Base-by-base conservation (phyloP, 306 rosid genomes). In the Crotalaria pallida region DNA sequence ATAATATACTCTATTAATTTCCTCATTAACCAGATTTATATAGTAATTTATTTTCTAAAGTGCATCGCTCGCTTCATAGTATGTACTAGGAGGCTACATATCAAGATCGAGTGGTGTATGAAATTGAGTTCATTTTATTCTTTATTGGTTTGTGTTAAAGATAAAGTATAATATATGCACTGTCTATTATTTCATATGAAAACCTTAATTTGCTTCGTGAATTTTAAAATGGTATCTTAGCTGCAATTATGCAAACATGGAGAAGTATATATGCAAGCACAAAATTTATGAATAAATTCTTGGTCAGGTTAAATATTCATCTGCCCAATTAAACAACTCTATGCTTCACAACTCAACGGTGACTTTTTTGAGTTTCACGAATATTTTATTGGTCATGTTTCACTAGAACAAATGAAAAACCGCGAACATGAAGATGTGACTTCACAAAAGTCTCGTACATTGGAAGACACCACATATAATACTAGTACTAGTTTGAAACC, bases 261-360 rank as follows among this genome's bases (percentile, higher is more conserved):
- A 18, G 2, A 51, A 31, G 58, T 61, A 53, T 29, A 38, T 17
- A 31, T 36, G 19, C 45, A 57, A 47, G 57, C 58, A 48, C 27
- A 10, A n/a, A n/a, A 16, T 21, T 26, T 48, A 47, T 58, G 65
- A 58, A 66, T 36, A 66, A 47, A 69, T 70, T 48, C 63, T 69
- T 49, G 71, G 43, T 5, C 21, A 5, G 5, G 57, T 27, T 17
- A 41, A 23, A 55, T 69, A 69, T 65, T 65, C 55, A 34, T 27
- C 6, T 7, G 48, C 5, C 15, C 12, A 49, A 33, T 19, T 31
- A 3, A 38, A 62, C 40, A 56, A 55, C n/a, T 3, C 0, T 44
- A 31, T 67, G 61, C 51, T 44, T 52, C 59, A 36, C 77, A 72
- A 38, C 24, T 56, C 36, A 70, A 58, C 21, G 67, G 24, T 43